Percentiles rank a stretch among this genome's conserved stretches.
These are phyloP conservation scores for Eimeria acervulina DNA, from an alignment of 169 alveolate species.

Conservation along the genomic window DNA sequence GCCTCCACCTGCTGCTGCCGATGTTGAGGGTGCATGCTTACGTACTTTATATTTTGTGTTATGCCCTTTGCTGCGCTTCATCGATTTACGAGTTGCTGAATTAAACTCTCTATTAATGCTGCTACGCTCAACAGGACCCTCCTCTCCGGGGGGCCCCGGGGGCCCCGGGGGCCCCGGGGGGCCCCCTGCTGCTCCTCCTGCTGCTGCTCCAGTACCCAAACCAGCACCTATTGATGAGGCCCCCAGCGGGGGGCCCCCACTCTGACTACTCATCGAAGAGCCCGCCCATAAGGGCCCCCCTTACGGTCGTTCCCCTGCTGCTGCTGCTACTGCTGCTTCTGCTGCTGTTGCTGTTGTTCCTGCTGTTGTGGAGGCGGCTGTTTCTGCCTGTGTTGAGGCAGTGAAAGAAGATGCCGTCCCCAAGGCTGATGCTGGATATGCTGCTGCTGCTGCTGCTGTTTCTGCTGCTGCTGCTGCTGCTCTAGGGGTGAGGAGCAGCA, in stretches of 20 bases:
- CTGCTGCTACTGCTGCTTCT: neutral
- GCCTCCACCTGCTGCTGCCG: neutral
- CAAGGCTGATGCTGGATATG: neutral
- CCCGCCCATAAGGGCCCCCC: constrained; percentile 5
- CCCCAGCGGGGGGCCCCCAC: neutral
- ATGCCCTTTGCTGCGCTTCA: neutral
- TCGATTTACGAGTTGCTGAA: neutral
- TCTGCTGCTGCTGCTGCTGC: neutral
- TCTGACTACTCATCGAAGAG: neutral
- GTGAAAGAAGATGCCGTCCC: neutral
- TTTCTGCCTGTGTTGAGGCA: neutral
- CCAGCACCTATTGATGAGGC: neutral
- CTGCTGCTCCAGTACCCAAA: neutral
- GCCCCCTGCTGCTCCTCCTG: constrained; percentile 30
- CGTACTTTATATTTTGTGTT: constrained; percentile 28
- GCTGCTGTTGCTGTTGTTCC: constrained; percentile 41
- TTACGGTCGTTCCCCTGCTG: too few relatives aligned
- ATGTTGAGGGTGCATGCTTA: neutral
- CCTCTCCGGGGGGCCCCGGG: neutral
- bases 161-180: constrained; percentile 38
- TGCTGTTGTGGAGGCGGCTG: constrained; percentile 15
- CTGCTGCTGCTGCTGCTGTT: constrained; percentile 6
- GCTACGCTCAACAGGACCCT: neutral
- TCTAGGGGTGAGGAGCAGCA: too few relatives aligned
- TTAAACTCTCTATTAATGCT: neutral